These are phyloP conservation scores for Herpetomonas tarakana DNA, from an alignment of 208 protist genomes.

Conservation along the genomic window DNA sequence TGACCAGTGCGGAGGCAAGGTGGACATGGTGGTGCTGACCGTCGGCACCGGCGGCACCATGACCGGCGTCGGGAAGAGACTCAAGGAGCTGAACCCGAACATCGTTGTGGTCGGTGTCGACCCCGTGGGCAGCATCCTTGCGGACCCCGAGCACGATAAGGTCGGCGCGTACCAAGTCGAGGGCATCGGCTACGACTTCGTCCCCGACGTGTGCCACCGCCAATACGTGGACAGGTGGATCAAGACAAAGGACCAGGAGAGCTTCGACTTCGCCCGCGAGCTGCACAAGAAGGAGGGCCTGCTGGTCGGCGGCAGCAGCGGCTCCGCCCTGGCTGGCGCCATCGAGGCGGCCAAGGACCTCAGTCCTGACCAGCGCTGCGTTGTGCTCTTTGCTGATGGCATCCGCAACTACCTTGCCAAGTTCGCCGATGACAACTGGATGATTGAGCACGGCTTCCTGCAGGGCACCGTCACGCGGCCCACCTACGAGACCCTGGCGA, in stretches of 20 bases:
- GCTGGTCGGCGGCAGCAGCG: slow-evolving; percentile 94
- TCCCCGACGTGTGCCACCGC: slow-evolving; percentile 94
- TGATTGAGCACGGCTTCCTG: slow-evolving; percentile 93
- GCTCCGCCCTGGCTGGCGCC: slow-evolving; percentile 89
- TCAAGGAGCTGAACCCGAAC: slow-evolving; percentile 62
- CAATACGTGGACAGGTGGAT: slow-evolving; percentile 92
- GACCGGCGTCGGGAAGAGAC: slow-evolving; percentile 87
- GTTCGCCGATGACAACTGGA: slow-evolving; percentile 96
- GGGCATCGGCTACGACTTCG: slow-evolving; percentile 98
- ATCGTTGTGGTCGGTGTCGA: slow-evolving; percentile 95
- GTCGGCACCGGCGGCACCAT: slow-evolving; percentile 98
- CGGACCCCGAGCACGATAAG: slow-evolving; percentile 74
- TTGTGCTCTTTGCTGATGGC: slow-evolving; percentile 95
- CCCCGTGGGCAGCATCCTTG: slow-evolving; percentile 95
- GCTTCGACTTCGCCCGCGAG: slow-evolving; percentile 92
- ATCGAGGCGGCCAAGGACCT: slow-evolving; percentile 93
- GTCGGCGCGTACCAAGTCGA: slow-evolving; percentile 91
- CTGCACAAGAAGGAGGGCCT: slow-evolving; percentile 95
- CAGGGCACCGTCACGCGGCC: slow-evolving; percentile 62
- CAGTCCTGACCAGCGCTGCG: slow-evolving; percentile 81
- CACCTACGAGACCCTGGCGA: slow-evolving; percentile 73
- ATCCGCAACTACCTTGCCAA: slow-evolving; percentile 98
- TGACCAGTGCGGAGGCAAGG: slow-evolving; percentile 90
- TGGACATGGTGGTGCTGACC: slow-evolving; percentile 95
- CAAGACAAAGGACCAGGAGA: slow-evolving; percentile 93